Base-by-base conservation (phyloP, 2,329 filamentous ascomycete species). In the Fusarium sp. region DNA sequence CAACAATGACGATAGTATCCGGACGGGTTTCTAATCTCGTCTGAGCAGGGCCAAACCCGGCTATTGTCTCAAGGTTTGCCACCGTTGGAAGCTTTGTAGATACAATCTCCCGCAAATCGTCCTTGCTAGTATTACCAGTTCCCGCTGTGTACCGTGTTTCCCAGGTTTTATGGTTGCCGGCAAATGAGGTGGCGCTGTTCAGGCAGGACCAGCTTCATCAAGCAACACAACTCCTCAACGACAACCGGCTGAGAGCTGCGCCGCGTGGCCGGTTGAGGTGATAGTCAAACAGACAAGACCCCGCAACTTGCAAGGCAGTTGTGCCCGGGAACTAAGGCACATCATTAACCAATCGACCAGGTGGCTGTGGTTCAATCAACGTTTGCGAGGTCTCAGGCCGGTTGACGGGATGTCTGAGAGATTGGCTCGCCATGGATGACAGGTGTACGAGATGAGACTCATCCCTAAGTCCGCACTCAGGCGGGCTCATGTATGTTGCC, bases 381-480 rank as follows among this genome's bases (percentile, higher is more conserved):
- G 41, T 66, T 64, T 71, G 54, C 58, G 59, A 65, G 56, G 61
- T 52, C 65, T 70, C 62, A 71, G 61, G 68, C 50, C 54, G 67
- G 58, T 62, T 68, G 39, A 64, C 58, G 25, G 45, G 59, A 35
- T 57, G 45, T 57, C 41, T 45, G 64, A 62, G 41, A 50, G 60
- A 64, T 65, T 30, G 61, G 52, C 48, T 66, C 32, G 41, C 43
- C 37, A 52, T 30, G 45, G 25, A 70, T 45, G 45, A 30, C 56
- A 64, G 72, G 66, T 43, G 57, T 57, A 66, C 71, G 62, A 62
- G 45, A 56, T 64, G 58, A 75, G 67, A 66, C 63, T 56, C 67
- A 45, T 58, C 23, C 30, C 45, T 34, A 32, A 64, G 60, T 56
- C 50, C 41, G 43, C 35, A 32, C 57, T 25, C 30, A 52, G 6